These are phyloP conservation scores for Phytophthora niederhauseri DNA, from an alignment of 352 stramenopile genomes.

Conservation along the genomic window DNA sequence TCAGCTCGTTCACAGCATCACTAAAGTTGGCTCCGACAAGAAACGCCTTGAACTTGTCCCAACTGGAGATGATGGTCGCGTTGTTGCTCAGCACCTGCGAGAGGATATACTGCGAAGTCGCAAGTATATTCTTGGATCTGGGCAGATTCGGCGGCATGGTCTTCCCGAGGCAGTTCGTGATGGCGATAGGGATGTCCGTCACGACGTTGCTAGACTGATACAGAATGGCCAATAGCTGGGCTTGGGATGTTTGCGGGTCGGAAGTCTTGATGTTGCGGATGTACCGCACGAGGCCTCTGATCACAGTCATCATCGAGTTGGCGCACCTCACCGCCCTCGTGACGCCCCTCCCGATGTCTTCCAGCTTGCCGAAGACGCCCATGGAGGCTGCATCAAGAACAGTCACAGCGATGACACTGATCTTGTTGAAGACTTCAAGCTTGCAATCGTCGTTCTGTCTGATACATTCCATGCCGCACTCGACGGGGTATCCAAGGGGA, in stretches of 20 bases:
- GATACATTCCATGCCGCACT: conserved; percentile 55
- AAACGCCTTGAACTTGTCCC: conserved; percentile 21
- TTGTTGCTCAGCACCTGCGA: conserved; percentile 17
- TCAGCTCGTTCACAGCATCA: conserved; percentile 17
- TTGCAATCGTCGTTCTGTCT: conserved; percentile 45
- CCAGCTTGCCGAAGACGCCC: conserved; percentile 43
- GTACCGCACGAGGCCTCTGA: conserved; percentile 24
- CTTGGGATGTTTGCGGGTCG: conserved; percentile 14
- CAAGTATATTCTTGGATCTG: conserved; percentile 13
- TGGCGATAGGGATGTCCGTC: conserved; percentile 21
- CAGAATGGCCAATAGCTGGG: conserved; percentile 18
- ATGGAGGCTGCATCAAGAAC: conserved; percentile 37
- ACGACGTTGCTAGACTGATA: conserved; percentile 22
- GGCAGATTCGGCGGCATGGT: conserved; percentile 2
- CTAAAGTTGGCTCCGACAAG: conserved; percentile 17
- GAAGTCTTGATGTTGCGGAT: conserved; percentile 21
- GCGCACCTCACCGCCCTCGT: conserved; percentile 17
- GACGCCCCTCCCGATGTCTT: conserved; percentile 16
- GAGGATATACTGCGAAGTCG: conserved; percentile 24
- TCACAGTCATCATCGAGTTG: conserved; percentile 20
- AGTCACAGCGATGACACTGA: conserved; percentile 37
- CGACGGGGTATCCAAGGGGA: conserved; percentile 50
- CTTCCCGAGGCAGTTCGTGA: conserved; percentile 13
- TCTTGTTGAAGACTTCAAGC: conserved; percentile 44
- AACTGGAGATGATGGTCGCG: conserved; percentile 22